Evolutionary conservation across 2,329 filamentous ascomycete species (phyloP).

Genomic region (Claviceps fusiformis): DNA sequence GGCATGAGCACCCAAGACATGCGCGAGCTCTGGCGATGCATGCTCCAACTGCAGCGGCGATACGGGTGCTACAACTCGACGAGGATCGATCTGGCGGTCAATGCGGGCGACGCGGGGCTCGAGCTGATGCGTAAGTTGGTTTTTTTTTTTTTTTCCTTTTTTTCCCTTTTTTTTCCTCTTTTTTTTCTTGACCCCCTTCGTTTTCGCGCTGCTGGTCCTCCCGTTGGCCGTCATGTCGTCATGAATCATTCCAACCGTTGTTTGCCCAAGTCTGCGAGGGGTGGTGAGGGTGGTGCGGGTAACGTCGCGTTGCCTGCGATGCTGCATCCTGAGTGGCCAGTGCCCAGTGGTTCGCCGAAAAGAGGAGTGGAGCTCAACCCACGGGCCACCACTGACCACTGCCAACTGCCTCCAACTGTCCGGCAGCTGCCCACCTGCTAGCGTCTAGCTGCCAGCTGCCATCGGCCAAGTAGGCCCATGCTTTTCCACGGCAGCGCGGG

Average conservation of each 20-base stretch:
- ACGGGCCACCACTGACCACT: not conserved
- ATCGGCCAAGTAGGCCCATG: not conserved
- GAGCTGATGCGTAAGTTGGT: slow-evolving; percentile 30
- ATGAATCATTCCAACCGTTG: too few species aligned
- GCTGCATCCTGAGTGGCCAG: not conserved
- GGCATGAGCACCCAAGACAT: slow-evolving; percentile 25
- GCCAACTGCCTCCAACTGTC: not conserved
- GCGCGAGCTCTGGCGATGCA: slow-evolving; percentile 31
- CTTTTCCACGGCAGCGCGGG: too few species aligned
- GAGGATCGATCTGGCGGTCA: slow-evolving; percentile 32
- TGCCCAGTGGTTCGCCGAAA: not conserved
- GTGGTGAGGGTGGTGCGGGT: too few species aligned
- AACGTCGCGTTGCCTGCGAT: too few species aligned
- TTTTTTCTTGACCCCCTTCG: not conserved
- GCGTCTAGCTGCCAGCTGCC: not conserved
- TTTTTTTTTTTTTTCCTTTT: not conserved
- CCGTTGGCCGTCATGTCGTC: not conserved
- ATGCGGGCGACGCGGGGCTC: slow-evolving; percentile 24
- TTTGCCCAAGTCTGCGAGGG: too few species aligned
- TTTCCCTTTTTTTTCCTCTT: not conserved
- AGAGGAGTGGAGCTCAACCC: too few species aligned
- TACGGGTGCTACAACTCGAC: slow-evolving; percentile 37
- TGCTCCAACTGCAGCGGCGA: slow-evolving; percentile 32
- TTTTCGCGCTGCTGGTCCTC: not conserved
- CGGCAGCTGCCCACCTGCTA: too few species aligned